These are phyloP conservation scores for Penicillium flavigenum DNA, from an alignment of 495 filamentous ascomycete species.

Conservation along the genomic window DNA sequence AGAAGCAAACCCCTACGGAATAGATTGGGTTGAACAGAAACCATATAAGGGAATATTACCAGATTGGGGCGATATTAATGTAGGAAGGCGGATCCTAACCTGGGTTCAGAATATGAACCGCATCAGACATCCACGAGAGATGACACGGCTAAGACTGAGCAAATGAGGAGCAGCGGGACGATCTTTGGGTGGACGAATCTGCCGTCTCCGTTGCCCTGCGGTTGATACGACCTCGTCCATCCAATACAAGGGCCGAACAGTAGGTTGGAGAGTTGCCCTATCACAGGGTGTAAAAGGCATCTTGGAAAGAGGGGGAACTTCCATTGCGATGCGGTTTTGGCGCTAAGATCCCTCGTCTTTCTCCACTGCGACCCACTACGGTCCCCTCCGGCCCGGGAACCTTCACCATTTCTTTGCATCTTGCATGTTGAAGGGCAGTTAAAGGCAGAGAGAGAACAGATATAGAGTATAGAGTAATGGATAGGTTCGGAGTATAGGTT, in stretches of 20 bases:
- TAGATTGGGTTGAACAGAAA: conserved; percentile 12
- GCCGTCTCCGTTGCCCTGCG: conserved; percentile 15
- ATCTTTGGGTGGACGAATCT: conserved; percentile 26
- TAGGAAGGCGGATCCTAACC: conserved; percentile 25
- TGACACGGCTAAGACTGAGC: conserved; percentile 24
- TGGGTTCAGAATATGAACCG: conserved; percentile 16
- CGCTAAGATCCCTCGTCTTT: conserved; percentile 24
- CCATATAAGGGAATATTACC: conserved; percentile 16
- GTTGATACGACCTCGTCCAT: conserved; percentile 14
- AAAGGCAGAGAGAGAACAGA: neutral
- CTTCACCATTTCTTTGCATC: conserved; percentile 22
- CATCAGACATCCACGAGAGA: conserved; percentile 26
- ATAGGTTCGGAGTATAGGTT: neutral
- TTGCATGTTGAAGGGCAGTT: conserved; percentile 12
- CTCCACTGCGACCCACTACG: conserved; percentile 33
- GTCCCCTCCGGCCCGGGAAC: conserved; percentile 34
- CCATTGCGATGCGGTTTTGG: conserved; percentile 19
- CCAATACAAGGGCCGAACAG: conserved; percentile 35
- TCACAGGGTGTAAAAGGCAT: conserved; percentile 22
- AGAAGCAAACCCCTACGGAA: conserved; percentile 11
- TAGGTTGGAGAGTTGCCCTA: conserved; percentile 18
- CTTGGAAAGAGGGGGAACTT: conserved; percentile 24
- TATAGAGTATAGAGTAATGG: neutral
- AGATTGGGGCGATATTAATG: conserved; percentile 13
- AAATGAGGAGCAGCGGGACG: conserved; percentile 30